phyloP scores from a whole-genome alignment of 371 early-diverging fungal species.

The Mucor plumbeus region DNA sequence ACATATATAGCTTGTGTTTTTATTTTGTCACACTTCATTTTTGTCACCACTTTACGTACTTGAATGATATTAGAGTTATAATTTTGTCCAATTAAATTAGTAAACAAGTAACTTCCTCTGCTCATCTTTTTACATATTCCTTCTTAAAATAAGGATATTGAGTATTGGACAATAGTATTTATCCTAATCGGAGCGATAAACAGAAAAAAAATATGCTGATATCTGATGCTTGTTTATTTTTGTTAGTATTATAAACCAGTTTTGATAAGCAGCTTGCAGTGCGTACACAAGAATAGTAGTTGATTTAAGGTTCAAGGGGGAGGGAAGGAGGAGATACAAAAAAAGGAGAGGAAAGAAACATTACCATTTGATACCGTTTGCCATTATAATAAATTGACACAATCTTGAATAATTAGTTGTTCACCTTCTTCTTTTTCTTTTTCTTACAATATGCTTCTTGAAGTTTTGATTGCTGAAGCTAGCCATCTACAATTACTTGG shows the following conservation, averaged over 20 bases:
- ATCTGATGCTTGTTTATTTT: background rate
- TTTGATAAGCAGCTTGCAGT: slow-evolving; percentile 13
- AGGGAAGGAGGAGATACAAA: background rate
- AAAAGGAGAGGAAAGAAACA: background rate
- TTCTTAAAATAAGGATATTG: no score
- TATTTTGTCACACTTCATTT: no score
- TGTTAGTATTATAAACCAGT: background rate
- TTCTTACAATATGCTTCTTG: slow-evolving; percentile 1
- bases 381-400: background rate
- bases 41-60: no score
- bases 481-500: background rate
- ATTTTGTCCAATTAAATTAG: no score
- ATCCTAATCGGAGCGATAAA: no score
- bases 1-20: no score
- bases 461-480: background rate
- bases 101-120: no score
- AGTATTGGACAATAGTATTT: no score
- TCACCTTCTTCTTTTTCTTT: background rate
- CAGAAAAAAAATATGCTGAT: background rate
- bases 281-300: background rate
- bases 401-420: no score
- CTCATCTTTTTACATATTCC: no score
- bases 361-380: background rate
- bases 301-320: slow-evolving; percentile 16
- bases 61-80: no score